Evolutionary conservation across 1,284 basidiomycete species (phyloP).

Genomic region (Schizophyllum commune): DNA sequence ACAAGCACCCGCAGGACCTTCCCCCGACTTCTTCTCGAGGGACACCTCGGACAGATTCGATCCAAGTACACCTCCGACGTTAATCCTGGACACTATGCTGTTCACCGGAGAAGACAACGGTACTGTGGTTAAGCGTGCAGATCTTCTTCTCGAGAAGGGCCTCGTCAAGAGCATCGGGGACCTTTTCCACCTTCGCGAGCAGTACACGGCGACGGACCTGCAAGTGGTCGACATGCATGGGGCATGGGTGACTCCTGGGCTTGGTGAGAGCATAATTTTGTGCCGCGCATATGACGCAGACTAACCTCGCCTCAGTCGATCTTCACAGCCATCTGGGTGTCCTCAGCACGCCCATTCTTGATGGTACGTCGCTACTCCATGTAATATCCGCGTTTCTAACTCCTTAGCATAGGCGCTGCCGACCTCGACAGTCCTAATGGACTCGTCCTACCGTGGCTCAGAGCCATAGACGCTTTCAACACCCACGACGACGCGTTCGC

Average conservation of each 20-base stretch:
- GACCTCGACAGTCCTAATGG: conserved; percentile 53
- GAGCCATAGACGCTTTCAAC: conserved; percentile 43
- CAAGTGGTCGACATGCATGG: conserved; percentile 49
- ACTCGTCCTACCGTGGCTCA: conserved; percentile 49
- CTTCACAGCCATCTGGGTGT: conserved; percentile 78
- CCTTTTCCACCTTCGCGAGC: conserved; percentile 32
- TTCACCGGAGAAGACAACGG: conserved; percentile 72
- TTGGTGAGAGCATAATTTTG: conserved; percentile 29
- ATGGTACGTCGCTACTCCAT: conserved; percentile 26
- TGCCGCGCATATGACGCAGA: not conserved
- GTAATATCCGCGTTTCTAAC: not conserved
- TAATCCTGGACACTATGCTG: conserved; percentile 73
- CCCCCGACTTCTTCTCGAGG: conserved; percentile 44
- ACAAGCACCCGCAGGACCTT: conserved; percentile 37
- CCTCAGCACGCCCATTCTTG: conserved; percentile 47
- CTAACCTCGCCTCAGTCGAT: conserved; percentile 43
- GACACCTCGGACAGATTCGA: conserved; percentile 67
- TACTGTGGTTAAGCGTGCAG: conserved; percentile 54
- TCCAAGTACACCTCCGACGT: conserved; percentile 51
- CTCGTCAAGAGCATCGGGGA: conserved; percentile 51
- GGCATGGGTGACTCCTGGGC: conserved; percentile 63
- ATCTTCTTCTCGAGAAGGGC: conserved; percentile 52
- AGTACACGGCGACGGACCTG: conserved; percentile 27
- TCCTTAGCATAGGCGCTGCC: conserved; percentile 28
- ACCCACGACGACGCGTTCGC: conserved; percentile 44